phyloP scores from a whole-genome alignment of 2,329 filamentous ascomycete species.

The Elsinoe batatas region DNA sequence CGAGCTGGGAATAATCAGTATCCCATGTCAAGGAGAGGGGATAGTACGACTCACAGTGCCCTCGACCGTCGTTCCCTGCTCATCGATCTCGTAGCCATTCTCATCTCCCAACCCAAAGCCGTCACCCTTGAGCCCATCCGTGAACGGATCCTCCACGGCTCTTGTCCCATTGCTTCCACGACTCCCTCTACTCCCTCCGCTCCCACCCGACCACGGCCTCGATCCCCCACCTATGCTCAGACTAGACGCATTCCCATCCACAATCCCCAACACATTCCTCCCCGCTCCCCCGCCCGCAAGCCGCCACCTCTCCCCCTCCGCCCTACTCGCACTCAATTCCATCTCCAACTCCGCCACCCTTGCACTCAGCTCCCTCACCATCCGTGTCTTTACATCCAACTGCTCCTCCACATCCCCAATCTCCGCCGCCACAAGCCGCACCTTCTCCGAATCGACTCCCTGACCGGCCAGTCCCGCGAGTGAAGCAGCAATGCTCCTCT shows the following conservation, averaged over 20 bases:
- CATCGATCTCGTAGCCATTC: background rate
- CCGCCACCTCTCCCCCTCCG: slow-evolving; percentile 1
- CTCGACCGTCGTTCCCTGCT: slow-evolving; percentile 14
- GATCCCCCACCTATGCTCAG: background rate
- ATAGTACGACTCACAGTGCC: slow-evolving; percentile 7
- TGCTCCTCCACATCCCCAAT: slow-evolving; percentile 12
- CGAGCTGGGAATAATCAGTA: slow-evolving; percentile 12
- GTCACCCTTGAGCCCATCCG: background rate
- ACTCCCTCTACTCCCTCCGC: background rate
- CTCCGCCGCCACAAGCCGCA: background rate
- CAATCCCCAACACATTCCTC: slow-evolving; percentile 9
- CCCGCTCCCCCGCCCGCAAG: background rate
- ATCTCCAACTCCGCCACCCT: slow-evolving; percentile 11
- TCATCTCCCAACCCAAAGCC: background rate
- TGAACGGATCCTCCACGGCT: slow-evolving; percentile 7
- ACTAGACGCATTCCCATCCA: background rate
- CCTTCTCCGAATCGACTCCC: slow-evolving; percentile 1
- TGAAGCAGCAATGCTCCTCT: background rate
- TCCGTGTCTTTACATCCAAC: slow-evolving; percentile 3
- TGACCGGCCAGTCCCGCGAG: background rate
- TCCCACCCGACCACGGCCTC: slow-evolving; percentile 6
- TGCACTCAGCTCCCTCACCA: slow-evolving; percentile 9
- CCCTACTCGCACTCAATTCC: background rate
- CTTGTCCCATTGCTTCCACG: background rate
- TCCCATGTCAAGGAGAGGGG: background rate